Evolutionary conservation across 163 green algal species (phyloP), one percentile per base, ranked within the genome.

Genomic region (Picocystis sp.): DNA sequence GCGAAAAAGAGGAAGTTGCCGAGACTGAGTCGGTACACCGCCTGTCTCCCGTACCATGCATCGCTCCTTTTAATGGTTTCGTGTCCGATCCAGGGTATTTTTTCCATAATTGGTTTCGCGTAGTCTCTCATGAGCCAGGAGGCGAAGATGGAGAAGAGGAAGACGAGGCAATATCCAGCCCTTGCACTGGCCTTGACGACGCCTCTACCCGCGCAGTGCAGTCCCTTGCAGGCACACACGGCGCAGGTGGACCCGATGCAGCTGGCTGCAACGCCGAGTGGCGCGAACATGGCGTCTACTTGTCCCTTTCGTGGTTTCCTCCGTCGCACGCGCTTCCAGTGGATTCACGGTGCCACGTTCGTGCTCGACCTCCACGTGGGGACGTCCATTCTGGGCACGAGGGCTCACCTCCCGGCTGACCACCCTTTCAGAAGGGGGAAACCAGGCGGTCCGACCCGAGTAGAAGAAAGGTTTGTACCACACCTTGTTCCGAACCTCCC

Each of bases 51-150:
- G 65, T 89, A 97, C 81, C 81, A 97, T 47, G 74, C 67, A 49
- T 93, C 83, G 22, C 69, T 47, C 45, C 57, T 61, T 13, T 21
- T 48, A 22, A 45, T 29, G 1, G 62, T 62, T 13, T 72, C 70
- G 29, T 76, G 61, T 5, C 69, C 64, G 9, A 92, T 63, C 52
- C 86, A 94, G 45, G 88, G 86, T 29, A 97, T 84, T 53, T 91
- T 86, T 63, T 89, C 70, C 3, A 94, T 66, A 12, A 96, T 49
- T 0, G 81, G 81, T 45, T 88, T 76, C 1, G 81, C 84, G 60
- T 92, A 96, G 73, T 98, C 89, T 9, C 89, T 69, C 45, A 96
- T 45, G 2, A 84, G 29, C 90, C 90, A 98, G 0, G 86, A 70
- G 2, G 80, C 43, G 1, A 95, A 34, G 66, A 97, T 87, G 2